Evolutionary conservation across 768 basidiomycete genomes (phyloP).

Genomic region (Lentinula detonsa): DNA sequence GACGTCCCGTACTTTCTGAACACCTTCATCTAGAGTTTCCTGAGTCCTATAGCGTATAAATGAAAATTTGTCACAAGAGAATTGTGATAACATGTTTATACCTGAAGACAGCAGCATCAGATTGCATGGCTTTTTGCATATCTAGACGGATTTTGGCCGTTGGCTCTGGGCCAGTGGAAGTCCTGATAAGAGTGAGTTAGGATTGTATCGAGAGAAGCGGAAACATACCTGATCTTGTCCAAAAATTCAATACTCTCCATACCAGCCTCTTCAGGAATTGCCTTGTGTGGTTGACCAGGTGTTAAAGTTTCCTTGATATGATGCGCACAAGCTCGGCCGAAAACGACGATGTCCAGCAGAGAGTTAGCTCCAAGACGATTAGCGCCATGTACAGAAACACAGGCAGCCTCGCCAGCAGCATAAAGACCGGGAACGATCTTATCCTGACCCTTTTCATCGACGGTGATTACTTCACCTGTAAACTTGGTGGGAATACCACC

Average conservation of each 20-base stretch:
- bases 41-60: conserved; percentile 56
- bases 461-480: conserved; percentile 93
- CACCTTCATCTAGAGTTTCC: conserved; percentile 85
- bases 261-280: conserved; percentile 82
- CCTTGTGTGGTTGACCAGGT: conserved; percentile 88
- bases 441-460: conserved; percentile 87
- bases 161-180: conserved; percentile 71
- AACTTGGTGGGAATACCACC: conserved; percentile 99
- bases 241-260: conserved; percentile 78
- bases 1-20: conserved; percentile 76
- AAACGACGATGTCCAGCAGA: conserved; percentile 96
- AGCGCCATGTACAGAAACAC: conserved; percentile 97
- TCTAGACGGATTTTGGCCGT: conserved; percentile 89
- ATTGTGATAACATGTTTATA: conserved; percentile 17
- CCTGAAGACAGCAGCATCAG: conserved; percentile 97
- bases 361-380: conserved; percentile 99
- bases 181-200: conserved; percentile 32
- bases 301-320: conserved; percentile 91
- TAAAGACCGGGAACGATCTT: conserved; percentile 93
- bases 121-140: conserved; percentile 99
- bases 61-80: background rate
- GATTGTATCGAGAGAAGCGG: background rate
- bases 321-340: conserved; percentile 98
- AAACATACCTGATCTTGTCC: conserved; percentile 68
- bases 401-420: conserved; percentile 98